phyloP scores from a whole-genome alignment of 805 yeast species.

The Saccharomycopsis selenospora region DNA sequence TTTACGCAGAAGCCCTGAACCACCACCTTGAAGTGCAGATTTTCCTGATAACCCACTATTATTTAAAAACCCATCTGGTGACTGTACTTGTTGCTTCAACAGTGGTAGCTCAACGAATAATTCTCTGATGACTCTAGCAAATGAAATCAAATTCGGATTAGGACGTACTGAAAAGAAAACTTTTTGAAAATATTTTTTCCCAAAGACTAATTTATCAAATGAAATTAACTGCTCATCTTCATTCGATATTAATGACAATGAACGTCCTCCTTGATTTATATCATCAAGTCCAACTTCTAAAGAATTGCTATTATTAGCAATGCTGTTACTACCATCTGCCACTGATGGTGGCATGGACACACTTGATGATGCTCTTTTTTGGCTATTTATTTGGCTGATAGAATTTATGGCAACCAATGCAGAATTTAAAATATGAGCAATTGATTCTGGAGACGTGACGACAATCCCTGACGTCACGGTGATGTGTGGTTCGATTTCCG shows the following conservation, averaged over 20 bases:
- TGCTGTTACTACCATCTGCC: background rate
- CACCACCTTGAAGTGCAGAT: background rate
- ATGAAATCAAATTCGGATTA: conserved; percentile 32
- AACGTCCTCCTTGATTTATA: background rate
- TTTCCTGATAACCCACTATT: background rate
- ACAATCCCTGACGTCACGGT: conserved; percentile 61
- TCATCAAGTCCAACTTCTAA: conserved; percentile 1
- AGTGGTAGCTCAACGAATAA: conserved; percentile 19
- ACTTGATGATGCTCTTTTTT: conserved; percentile 1
- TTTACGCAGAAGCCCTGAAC: background rate
- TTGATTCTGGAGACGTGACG: conserved; percentile 46
- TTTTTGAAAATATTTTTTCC: conserved; percentile 20
- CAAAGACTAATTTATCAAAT: conserved; percentile 14
- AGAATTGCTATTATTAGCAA: background rate
- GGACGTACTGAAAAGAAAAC: conserved; percentile 34
- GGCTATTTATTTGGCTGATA: conserved; percentile 23
- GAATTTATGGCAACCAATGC: conserved; percentile 51
- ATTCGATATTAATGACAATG: background rate
- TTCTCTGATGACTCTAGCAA: conserved; percentile 28
- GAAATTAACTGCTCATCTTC: conserved; percentile 6
- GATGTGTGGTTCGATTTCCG: conserved; percentile 66
- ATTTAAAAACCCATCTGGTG: background rate
- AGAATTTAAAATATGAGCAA: conserved; percentile 49
- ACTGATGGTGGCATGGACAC: too few relatives aligned
- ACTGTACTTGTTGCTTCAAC: background rate